phyloP scores from a whole-genome alignment of 1,139 yeast species.

The Blastobotrys illinoisensis region DNA sequence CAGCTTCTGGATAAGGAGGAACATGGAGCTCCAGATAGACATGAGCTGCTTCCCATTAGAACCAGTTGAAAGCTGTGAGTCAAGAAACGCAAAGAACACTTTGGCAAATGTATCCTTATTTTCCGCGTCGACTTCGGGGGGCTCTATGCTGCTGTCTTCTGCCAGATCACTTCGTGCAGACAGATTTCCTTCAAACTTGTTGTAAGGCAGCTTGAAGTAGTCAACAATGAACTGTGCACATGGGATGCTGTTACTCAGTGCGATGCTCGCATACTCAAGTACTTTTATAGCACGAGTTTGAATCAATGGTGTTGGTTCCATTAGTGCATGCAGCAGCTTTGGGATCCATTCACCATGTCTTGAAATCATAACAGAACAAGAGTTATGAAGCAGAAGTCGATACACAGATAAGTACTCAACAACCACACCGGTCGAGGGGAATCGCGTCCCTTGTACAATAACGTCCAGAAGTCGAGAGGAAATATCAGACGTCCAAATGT shows the following conservation, averaged over 20 bases:
- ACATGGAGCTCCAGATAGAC: background rate
- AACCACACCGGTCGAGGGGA: constrained; percentile 22
- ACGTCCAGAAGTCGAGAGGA: constrained; percentile 18
- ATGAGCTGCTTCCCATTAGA: background rate
- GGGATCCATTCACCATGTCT: constrained; percentile 24
- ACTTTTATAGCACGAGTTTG: constrained; percentile 21
- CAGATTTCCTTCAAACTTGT: background rate
- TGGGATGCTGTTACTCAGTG: background rate
- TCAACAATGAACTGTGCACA: background rate
- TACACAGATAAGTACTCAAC: constrained; percentile 22
- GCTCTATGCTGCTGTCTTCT: background rate
- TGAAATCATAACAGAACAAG: constrained; percentile 17
- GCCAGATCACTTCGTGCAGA: background rate
- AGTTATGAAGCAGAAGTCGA: constrained; percentile 14
- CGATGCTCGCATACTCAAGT: constrained; percentile 18
- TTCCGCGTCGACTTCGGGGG: background rate
- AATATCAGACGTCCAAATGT: constrained; percentile 20
- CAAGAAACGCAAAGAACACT: background rate
- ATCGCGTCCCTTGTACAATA: constrained; percentile 18
- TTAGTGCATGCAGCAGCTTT: constrained; percentile 16
- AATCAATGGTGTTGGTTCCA: constrained; percentile 18
- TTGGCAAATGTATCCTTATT: background rate
- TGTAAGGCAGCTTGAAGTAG: background rate
- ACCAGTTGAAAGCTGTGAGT: background rate
- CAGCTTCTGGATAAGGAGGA: background rate